Evolutionary conservation across 2,329 filamentous ascomycete species (phyloP), one percentile per base, ranked within the genome.

Genomic region (Colletotrichum melonis): DNA sequence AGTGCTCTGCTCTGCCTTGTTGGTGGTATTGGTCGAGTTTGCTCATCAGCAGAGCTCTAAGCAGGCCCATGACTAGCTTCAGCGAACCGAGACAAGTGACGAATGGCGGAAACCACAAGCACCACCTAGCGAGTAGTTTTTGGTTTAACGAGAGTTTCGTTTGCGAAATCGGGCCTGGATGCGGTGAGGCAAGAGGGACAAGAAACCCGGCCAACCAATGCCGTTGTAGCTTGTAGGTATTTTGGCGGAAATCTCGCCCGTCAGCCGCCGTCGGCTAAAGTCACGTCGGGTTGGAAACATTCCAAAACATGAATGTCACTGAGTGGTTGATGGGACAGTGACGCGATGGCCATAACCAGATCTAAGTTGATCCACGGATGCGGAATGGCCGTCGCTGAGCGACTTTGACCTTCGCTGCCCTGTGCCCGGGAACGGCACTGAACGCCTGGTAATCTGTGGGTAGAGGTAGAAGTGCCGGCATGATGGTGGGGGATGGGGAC

Each of bases 1-100:
- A 52, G 42, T 32, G 42, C 26, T n/a, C 49, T 19, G 46, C 12
- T 19, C 32, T 35, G 32, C 32, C 32, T 32, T 32, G 30, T 32
- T 32, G 60, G 52, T 59, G 58, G 42, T 22, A 69, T 49, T 62
- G 56, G 66, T 8, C 19, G 67, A 65, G 66, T 35, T 56, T n/a
- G 55, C 49, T 55, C 66, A 70, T 73, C 46, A 55, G 67, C 59
- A 70, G 42, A 56, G 55, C 55, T 69, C 24, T 57, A 26, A n/a
- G 19, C 32, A 32, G 59, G 42, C 9, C 28, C 55, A 57, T 35
- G 60, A 42, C 64, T 63, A 60, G 66, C 64, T 60, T 65, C 30
- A 12, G 55, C 42, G 60, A 69, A 59, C 42, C 59, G 55, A 59
- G 69, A 69, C 69, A 64, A 49, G 59, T 68, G 69, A 72, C 66